phyloP scores from a whole-genome alignment of 2,329 filamentous ascomycete genomes.

The Orbilia javanica region DNA sequence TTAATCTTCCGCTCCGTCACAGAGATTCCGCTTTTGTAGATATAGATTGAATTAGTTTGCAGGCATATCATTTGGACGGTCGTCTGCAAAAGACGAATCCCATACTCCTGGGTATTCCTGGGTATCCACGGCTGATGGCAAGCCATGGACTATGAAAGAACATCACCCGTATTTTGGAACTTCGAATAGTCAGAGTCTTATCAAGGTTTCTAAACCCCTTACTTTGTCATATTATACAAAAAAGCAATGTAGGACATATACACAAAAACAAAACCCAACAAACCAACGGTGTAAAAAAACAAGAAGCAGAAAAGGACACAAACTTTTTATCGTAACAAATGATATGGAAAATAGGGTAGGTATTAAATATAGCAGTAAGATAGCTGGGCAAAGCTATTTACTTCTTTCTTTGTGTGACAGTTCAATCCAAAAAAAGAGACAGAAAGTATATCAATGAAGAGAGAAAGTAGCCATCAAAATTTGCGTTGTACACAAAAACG shows the following conservation, averaged over 20 bases:
- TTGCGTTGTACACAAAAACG: constrained; percentile 42
- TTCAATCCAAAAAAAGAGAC: neutral
- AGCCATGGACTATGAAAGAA: neutral
- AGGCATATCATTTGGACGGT: too few relatives aligned
- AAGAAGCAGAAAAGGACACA: constrained; percentile 9
- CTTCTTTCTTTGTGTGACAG: constrained; percentile 2
- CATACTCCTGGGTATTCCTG: too few relatives aligned
- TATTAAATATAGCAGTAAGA: constrained; percentile 15
- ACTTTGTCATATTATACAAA: constrained; percentile 30
- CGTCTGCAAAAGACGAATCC: too few relatives aligned
- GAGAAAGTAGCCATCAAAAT: neutral
- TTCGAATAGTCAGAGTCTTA: neutral
- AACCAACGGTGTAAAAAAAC: neutral
- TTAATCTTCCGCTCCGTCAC: too few relatives aligned
- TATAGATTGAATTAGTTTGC: too few relatives aligned
- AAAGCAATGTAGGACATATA: constrained; percentile 32
- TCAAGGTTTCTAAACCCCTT: constrained; percentile 5
- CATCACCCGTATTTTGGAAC: neutral
- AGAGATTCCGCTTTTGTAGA: too few relatives aligned
- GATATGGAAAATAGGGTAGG: constrained; percentile 19
- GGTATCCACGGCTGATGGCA: too few relatives aligned
- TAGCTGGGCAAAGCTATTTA: neutral
- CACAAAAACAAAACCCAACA: constrained; percentile 20
- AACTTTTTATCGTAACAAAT: constrained; percentile 41
- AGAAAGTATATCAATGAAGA: neutral